Conservation (phyloP, 139 green algal species). For the Chlorella sp. region DNA sequence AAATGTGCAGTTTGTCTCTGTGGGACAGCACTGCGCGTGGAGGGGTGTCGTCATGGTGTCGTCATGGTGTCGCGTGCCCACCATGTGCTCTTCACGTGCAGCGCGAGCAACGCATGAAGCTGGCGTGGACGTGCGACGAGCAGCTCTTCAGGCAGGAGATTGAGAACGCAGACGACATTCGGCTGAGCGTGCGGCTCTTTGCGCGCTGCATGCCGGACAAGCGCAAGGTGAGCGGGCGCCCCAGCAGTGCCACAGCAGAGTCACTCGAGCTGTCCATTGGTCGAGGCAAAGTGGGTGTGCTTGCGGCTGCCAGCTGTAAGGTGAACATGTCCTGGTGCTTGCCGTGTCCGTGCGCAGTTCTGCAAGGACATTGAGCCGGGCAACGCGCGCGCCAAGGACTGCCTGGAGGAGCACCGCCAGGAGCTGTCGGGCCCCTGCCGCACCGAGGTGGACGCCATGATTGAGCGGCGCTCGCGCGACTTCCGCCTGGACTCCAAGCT, state of each 20-base stretch:
- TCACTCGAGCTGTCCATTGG: not conserved
- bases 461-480: constrained; percentile 55
- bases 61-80: no score
- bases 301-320: not conserved
- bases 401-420: constrained; percentile 53
- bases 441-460: constrained; percentile 59
- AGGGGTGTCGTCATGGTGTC: no score
- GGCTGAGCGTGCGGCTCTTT: constrained; percentile 54
- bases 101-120: constrained; percentile 27
- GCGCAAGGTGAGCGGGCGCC: constrained; percentile 24
- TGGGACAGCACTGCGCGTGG: no score
- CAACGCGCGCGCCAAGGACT: constrained; percentile 56
- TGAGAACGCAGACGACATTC: constrained; percentile 73
- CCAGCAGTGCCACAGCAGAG: not conserved
- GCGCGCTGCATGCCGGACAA: constrained; percentile 51
- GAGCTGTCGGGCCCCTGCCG: constrained; percentile 30
- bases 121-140: constrained; percentile 62
- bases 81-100: constrained; percentile 24
- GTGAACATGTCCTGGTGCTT: not conserved
- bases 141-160: constrained; percentile 77
- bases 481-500: constrained; percentile 65
- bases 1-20: no score
- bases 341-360: constrained; percentile 35
- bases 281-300: not conserved
- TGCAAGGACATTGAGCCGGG: constrained; percentile 50